Base-by-base conservation (phyloP, 768 basidiomycete genomes). In the Termitomyces titanicus region DNA sequence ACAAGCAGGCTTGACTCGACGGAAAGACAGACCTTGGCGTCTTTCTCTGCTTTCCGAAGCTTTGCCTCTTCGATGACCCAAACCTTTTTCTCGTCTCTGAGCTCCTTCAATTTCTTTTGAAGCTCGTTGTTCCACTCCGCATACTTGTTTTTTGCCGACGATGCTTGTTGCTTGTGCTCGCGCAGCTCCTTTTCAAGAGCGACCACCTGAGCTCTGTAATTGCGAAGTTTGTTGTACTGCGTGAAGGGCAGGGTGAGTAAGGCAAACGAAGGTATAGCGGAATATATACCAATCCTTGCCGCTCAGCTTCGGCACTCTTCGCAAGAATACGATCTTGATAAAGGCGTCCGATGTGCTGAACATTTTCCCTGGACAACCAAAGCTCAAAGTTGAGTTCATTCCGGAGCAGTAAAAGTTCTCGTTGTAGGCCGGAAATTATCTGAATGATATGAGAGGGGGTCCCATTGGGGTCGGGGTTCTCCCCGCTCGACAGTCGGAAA, bases 321-420 rank as follows among this genome's bases (percentile, higher is more conserved):
- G 86, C 83, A 35, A 88, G 68, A 22, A 89, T 82, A 31, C 83
- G 84, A 60, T 90, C 86, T 59, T 86, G 80, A 62, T 90, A 87
- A 40, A 94, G 72, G 38, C 86, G 79, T n/a, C 86, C 89, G 47
- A 94, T 88, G 63, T 93, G 89, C 65, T 84, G 83, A 49, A 88
- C 79, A 55, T 92, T 91, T 69, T 92, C 86, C 59, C 89, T 78
- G 54, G 89, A 85, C 39, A 89, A 72, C 89, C 91, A 94, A 24
- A 86, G 74, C 71, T 94, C 89, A 57, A 93, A 91, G 65, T 92
- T 91, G 39, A 94, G 81, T 60, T 94, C 91, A 64, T 85, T 91
- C 47, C 87, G 78, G 27, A 94, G 73, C 27, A 92, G 68, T 2
- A 92, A 68, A 1, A 89, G 77, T 63, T 94, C 89, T 42, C 87